These are phyloP conservation scores for Trichoderma gracile DNA, from an alignment of 2,329 filamentous ascomycete species.

Conservation along the genomic window DNA sequence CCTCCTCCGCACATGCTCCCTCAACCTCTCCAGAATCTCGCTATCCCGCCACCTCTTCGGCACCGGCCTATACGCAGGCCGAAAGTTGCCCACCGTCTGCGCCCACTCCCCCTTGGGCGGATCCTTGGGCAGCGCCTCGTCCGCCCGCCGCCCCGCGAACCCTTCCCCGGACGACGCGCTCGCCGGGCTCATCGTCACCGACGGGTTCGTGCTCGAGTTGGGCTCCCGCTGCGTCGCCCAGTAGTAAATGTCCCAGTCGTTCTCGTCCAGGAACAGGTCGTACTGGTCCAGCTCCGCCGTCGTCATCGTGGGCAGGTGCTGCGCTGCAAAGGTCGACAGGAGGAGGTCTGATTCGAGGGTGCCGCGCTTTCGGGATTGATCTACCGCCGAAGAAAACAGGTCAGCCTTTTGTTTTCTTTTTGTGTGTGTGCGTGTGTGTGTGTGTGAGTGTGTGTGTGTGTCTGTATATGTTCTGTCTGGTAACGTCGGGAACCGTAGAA, in stretches of 20 bases:
- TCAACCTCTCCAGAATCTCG: slow-evolving; percentile 73
- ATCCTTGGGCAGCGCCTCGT: slow-evolving; percentile 40
- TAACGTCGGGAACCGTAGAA: too few relatives aligned
- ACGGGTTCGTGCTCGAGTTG: slow-evolving; percentile 46
- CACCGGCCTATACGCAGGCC: slow-evolving; percentile 88
- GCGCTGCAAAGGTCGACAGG: slow-evolving; percentile 89
- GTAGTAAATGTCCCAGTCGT: slow-evolving; percentile 99
- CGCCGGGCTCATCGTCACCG: slow-evolving; percentile 34
- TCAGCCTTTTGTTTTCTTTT: neutral
- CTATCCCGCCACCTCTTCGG: slow-evolving; percentile 82
- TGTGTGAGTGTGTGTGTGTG: too few relatives aligned
- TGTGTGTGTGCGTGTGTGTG: too few relatives aligned
- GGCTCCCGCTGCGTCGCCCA: slow-evolving; percentile 86
- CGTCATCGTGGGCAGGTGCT: slow-evolving; percentile 73
- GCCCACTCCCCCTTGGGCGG: slow-evolving; percentile 78
- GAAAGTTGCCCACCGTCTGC: slow-evolving; percentile 92
- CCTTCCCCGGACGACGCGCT: slow-evolving; percentile 30
- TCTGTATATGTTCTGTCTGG: too few relatives aligned
- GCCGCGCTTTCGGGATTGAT: slow-evolving; percentile 95
- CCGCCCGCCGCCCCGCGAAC: slow-evolving; percentile 23
- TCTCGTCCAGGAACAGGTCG: slow-evolving; percentile 93
- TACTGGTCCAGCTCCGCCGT: slow-evolving; percentile 75
- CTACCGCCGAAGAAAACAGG: slow-evolving; percentile 47
- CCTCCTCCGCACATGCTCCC: slow-evolving; percentile 74
- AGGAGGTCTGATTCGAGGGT: slow-evolving; percentile 95